Base-by-base conservation (phyloP, 1,284 basidiomycete species). In the Bjerkandera adusta region DNA sequence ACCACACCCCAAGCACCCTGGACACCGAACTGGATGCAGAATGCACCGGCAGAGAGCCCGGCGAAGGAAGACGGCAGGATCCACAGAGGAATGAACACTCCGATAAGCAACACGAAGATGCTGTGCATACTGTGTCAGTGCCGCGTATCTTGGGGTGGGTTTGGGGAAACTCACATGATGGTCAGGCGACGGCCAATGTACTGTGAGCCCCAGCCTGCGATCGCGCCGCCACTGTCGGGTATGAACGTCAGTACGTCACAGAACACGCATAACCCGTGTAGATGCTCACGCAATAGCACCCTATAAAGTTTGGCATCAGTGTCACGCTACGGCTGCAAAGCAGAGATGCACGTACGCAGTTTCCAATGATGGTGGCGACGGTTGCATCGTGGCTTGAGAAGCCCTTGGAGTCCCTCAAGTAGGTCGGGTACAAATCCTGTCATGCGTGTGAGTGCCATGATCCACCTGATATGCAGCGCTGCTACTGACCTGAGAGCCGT, bases 291-390 rank as follows among this genome's bases (percentile, higher is more conserved):
- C 70, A 47, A 92, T 78, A 20, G 89, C 90, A 52, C 91, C 90
- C 89, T 77, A 59, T 49, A 35, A 55, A n/a, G 22, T 36, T 43
- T 48, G n/a, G n/a, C n/a, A n/a, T n/a, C n/a, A n/a, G n/a, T n/a
- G n/a, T n/a, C n/a, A n/a, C n/a, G n/a, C n/a, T n/a, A 49, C 37
- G 34, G 20, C 21, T 21, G 33, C 18, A 39, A 15, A 33, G 46
- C 32, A 36, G 35, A 22, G 20, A 45, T 49, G 43, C 73, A 59
- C 68, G 36, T 69, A 83, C 89, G 55, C 82, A 88, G 65, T 92
- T 93, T 21, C 88, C 86, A 56, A 97, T 92, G 59, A 98, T 98
- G 10, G 93, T 97, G 0, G 91, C 90, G 33, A 90, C 75, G 2
- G 89, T 89, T 0, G 94, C 77, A 36, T 81, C 64, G 55, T 85